Percentiles rank a stretch among this genome's conserved stretches.
These are phyloP conservation scores for Dianthus caryophyllus DNA, from an alignment of 148 eudicot genomes.

Conservation along the genomic window DNA sequence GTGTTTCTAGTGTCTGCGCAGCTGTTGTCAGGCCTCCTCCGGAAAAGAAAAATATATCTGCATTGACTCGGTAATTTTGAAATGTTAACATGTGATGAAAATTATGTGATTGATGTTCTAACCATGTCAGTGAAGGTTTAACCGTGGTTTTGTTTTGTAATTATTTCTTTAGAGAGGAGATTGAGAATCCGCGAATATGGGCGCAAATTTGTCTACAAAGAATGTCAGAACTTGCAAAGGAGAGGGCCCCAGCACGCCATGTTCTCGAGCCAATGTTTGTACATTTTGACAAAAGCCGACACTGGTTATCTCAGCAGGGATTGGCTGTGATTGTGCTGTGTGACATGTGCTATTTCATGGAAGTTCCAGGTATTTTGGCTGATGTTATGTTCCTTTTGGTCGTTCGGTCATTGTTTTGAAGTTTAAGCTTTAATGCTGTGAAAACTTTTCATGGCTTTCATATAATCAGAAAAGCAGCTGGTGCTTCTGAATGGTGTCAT, in stretches of 20 bases:
- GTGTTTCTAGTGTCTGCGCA: conserved; percentile 42
- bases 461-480: conserved; percentile 56
- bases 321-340: conserved; percentile 67
- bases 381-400: neutral
- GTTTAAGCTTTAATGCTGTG: neutral
- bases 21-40: conserved; percentile 48
- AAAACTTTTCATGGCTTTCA: neutral
- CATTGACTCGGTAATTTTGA: conserved; percentile 57
- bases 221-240: conserved; percentile 87
- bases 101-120: neutral
- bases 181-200: conserved; percentile 83
- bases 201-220: conserved; percentile 84
- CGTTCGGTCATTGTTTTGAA: neutral
- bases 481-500: conserved; percentile 60
- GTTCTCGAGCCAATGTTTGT: conserved; percentile 82
- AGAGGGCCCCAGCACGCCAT: conserved; percentile 77
- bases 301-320: conserved; percentile 74
- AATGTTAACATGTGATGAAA: neutral
- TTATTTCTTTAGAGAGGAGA: conserved; percentile 58
- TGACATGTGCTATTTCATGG: conserved; percentile 73
- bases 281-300: conserved; percentile 58
- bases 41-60: conserved; percentile 64
- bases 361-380: conserved; percentile 47
- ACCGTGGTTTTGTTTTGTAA: conserved; percentile 5
- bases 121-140: neutral